Base-by-base conservation (phyloP, 768 basidiomycete genomes). In the Rickenella mellea region DNA sequence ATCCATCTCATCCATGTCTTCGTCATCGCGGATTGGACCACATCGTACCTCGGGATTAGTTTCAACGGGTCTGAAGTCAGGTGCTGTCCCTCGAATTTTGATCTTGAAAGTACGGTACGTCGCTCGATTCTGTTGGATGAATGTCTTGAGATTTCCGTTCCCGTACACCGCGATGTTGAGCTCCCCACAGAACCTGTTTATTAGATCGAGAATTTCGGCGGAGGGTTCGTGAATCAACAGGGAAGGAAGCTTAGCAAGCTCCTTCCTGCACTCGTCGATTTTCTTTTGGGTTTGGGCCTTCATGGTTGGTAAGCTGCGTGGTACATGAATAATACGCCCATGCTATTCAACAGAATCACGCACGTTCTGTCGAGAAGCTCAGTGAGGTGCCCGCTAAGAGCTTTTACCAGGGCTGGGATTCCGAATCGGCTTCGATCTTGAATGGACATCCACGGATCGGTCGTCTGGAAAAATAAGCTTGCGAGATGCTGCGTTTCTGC, bases 371-470 rank as follows among this genome's bases (percentile, higher is more conserved):
- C 69, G 31, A 83, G 79, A 12, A 72, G 62, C 0, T 55, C 40
- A 9, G 78, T 65, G 11, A 85, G 63, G 10, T 79, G 60, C 27
- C 51, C 50, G 39, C 78, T 79, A 15, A 81, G 64, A 45, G 67
- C 66, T 2, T 57, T 48, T 1, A 81, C 73, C 10, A 84, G 67
- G 25, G 68, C 68, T 1, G 56, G 64, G 26, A 78, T 68, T 0
- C 82, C 82, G 26, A 83, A 75, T 1, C 78, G 70, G 15, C 50
- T 44, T 10, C 66, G 63, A 35, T 73, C 63, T 1, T 47, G 12
- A n/a, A 76, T 61, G 3, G 57, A 55, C 17, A 53, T 67, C 83
- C 83, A 85, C 0, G 80, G 80, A 0, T 55, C 15, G 1, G 61
- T 73, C 0, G 47, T 52, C 11, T 60, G 46, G 51, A 84, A 83